Evolutionary conservation across 2,329 filamentous ascomycete genomes (phyloP), one percentile per base, ranked within the genome.

Genomic region (Exutisphaerella laricina): DNA sequence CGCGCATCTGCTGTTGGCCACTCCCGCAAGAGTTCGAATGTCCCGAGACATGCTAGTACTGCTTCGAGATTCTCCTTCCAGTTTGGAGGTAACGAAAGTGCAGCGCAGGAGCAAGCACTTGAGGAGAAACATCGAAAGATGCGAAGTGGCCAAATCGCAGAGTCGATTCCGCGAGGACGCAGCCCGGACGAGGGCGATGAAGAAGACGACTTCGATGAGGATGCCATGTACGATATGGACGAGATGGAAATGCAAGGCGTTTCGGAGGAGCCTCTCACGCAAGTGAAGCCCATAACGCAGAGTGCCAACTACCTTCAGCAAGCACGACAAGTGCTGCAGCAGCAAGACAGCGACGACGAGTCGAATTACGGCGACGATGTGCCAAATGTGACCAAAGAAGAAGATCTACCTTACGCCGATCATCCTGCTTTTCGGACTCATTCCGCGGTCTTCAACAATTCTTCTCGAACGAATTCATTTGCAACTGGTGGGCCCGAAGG

Each of bases 41-140:
- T 67, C 8, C 69, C 69, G 4, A 63, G 67, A 33, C 60, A 70
- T 33, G 66, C 63, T 3, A 88, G 84, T 60, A 85, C 82, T 8
- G 85, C 85, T 0, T 88, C 84, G 0, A 73, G 85, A 10, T 89
- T 90, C 59, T 89, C 85, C 56, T 90, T 90, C 57, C 85, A 89
- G 57, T 85, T 88, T 72, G 77, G 81, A 12, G 33, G 33, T n/a
- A 78, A 78, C 4, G 83, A 83, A 10, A 79, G 77, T 4, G 70
- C 73, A 4, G 69, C 70, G 0, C 77, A 83, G 56, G 79, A 83
- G 62, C 83, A 80, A 61, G 61, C 84, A 26, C 67, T 88, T 29
- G 86, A 88, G 61, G 85, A 87, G 54, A 76, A 80, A 35, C 84
- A 88, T 33, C 53, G 59, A 7, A 53, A 51, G 18, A 49, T 58